Conservation (phyloP, 352 stramenopile species). For the Phytophthora pistaciae region DNA sequence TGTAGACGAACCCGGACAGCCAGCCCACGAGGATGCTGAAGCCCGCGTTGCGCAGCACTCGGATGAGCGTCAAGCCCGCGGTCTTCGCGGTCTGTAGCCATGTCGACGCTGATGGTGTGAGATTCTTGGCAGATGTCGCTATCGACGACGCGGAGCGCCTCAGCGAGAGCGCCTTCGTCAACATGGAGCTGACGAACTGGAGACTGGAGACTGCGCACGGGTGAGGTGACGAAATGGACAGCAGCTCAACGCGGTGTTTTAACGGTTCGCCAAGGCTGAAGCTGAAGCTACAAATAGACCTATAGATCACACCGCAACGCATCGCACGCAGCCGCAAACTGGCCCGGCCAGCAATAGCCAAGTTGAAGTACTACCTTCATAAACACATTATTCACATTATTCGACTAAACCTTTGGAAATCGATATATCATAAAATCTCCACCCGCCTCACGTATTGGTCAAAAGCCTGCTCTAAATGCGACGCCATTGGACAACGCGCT, state of each 20-base stretch:
- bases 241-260: too few relatives aligned
- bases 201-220: too few relatives aligned
- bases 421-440: neutral
- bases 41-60: slow-evolving; percentile 14
- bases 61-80: neutral
- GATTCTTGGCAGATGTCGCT: too few relatives aligned
- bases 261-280: too few relatives aligned
- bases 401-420: neutral
- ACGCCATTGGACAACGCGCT: neutral
- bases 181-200: neutral
- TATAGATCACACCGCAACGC: too few relatives aligned
- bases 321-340: too few relatives aligned
- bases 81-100: neutral
- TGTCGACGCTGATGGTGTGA: neutral
- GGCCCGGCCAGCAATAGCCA: neutral
- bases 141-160: too few relatives aligned
- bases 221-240: too few relatives aligned
- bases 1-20: slow-evolving; percentile 12
- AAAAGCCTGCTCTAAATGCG: neutral
- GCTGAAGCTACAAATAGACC: too few relatives aligned
- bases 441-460: neutral
- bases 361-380: slow-evolving; percentile 3
- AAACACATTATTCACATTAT: neutral
- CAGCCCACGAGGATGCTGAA: slow-evolving; percentile 10
- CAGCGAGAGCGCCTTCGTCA: neutral